A percentile compares a stretch with the other conserved stretches of the same genome.
These are phyloP conservation scores for Mycena galericulata DNA, from an alignment of 768 basidiomycete species.

Conservation along the genomic window DNA sequence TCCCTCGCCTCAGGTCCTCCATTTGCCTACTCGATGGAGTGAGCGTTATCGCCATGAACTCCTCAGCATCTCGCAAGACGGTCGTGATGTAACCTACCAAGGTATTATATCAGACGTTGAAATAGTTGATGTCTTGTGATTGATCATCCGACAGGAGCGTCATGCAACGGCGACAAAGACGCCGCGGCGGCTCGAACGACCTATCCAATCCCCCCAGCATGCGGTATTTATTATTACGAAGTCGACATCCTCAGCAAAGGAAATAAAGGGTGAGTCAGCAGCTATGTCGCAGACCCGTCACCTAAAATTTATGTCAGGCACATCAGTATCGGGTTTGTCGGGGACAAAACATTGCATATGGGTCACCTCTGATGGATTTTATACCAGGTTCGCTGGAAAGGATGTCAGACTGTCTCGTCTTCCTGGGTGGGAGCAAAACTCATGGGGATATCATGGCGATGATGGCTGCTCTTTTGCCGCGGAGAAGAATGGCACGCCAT, in stretches of 20 bases:
- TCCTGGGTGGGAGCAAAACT: constrained; percentile 87
- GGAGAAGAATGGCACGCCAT: constrained; percentile 77
- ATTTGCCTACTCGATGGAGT: constrained; percentile 84
- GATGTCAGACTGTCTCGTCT: constrained; percentile 78
- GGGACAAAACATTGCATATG: background rate
- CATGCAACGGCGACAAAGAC: constrained; percentile 77
- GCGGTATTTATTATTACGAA: constrained; percentile 97
- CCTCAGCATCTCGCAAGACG: constrained; percentile 75
- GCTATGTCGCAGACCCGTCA: constrained; percentile 15
- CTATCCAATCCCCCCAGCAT: constrained; percentile 82
- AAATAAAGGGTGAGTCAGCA: constrained; percentile 73
- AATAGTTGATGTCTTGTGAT: background rate
- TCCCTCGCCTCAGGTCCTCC: constrained; percentile 57
- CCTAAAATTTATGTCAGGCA: constrained; percentile 59
- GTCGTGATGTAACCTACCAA: constrained; percentile 78
- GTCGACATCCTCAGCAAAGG: constrained; percentile 86
- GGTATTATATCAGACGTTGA: constrained; percentile 56
- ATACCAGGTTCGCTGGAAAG: constrained; percentile 72
- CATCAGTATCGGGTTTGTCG: constrained; percentile 81
- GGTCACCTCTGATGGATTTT: constrained; percentile 23
- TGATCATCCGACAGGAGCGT: constrained; percentile 53
- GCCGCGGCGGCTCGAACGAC: constrained; percentile 87
- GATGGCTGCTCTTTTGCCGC: constrained; percentile 84
- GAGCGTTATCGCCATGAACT: constrained; percentile 70
- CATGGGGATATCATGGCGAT: constrained; percentile 96